Evolutionary conservation across 306 rosid genomes (phyloP), one percentile per base, ranked within the genome.

Genomic region (Fagus crenata): DNA sequence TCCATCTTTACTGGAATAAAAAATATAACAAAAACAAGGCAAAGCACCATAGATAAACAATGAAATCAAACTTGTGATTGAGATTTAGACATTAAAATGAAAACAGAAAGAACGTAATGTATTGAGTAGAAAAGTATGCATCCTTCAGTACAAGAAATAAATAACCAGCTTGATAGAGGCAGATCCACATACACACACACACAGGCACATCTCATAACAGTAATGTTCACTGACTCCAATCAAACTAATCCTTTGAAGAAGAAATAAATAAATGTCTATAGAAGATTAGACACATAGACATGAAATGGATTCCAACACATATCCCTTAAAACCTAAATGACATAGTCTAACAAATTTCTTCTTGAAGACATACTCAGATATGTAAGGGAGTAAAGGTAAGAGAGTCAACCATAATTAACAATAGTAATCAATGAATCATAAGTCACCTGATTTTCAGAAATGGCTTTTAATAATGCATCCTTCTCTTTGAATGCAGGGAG

Each of bases 401-500:
- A 65, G 40, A 65, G 31, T 65, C 14, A 49, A 46, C 72, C 53
- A 41, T 37, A 40, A 74, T 39, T 28, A 15, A 65, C 14, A 15
- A 2, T 7, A 7, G 32, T n/a, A 37, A 65, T 14, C 28, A 67
- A 6, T 59, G 39, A 28, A 59, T 33, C 13, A 69, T 46, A 56
- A 53, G 41, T 70, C 67, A 89, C 99, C 99, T 95, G 99, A 87
- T 95, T 89, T 40, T 58, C 85, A 78, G 97, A 86, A 76, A 92
- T 73, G 74, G 88, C 80, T 71, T 89, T 76, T 80, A 95, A 84
- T 78, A 95, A 77, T 51, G 91, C 82, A 81, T 87, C 97, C 92
- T 84, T 92, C 89, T 86, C 90, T 78, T 88, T 87, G 83, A 88
- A 95, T 43, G 91, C 96, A 74, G 98, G 98, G 80, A 95, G 98